Evolutionary conservation across 2,329 filamentous ascomycete genomes (phyloP).

Genomic region (Amauroascus niger): DNA sequence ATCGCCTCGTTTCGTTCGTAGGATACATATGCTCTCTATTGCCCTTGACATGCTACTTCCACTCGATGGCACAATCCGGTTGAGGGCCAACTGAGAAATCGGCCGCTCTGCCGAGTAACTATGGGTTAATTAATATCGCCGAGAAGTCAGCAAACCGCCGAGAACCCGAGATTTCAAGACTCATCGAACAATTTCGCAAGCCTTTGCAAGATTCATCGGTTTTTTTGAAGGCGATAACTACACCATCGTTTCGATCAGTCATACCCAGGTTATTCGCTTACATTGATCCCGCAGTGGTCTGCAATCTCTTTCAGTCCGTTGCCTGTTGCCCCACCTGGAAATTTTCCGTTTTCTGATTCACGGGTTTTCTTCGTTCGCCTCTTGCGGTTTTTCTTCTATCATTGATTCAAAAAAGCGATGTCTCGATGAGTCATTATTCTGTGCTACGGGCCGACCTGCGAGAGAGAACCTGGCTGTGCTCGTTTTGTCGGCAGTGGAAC

Average conservation of each 20-base stretch:
- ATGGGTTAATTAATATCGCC: neutral
- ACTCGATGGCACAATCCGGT: too few species aligned
- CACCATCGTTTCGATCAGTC: too few species aligned
- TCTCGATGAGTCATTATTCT: neutral
- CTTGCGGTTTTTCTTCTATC: neutral
- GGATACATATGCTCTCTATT: too few species aligned
- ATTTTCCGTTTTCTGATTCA: neutral
- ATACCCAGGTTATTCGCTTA: neutral
- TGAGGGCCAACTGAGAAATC: too few species aligned
- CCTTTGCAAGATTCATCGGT: too few species aligned
- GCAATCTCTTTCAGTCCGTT: neutral
- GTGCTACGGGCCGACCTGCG: neutral
- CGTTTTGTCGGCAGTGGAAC: neutral
- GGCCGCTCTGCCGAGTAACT: too few species aligned
- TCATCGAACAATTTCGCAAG: neutral
- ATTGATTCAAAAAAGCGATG: neutral
- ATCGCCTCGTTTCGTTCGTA: too few species aligned
- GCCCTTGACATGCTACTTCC: too few species aligned
- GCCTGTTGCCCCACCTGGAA: neutral
- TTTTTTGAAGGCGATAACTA: too few species aligned
- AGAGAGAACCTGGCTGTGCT: neutral
- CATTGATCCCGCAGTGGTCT: neutral
- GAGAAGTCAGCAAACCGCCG: neutral
- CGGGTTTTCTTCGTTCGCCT: neutral
- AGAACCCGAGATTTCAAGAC: neutral